Evolutionary conservation across 148 eudicot genomes (phyloP).

Genomic region (Amaranthus palmeri): DNA sequence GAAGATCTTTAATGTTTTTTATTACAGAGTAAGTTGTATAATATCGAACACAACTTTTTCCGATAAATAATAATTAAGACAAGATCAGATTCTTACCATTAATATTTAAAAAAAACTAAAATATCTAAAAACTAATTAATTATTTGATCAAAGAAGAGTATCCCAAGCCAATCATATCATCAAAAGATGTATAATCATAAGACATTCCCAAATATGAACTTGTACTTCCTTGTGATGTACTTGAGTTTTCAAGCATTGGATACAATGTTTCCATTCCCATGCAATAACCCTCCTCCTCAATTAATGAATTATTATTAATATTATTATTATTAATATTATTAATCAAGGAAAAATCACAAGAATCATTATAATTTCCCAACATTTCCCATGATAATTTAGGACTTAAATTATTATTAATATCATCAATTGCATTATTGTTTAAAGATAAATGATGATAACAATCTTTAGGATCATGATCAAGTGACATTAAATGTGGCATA

Average conservation of each 20-base stretch:
- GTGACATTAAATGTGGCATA: slow-evolving; percentile 13
- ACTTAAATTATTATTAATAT: slow-evolving; percentile 8
- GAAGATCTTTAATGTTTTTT: background rate
- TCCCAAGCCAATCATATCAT: slow-evolving; percentile 45
- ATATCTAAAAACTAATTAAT: slow-evolving; percentile 17
- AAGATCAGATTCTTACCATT: background rate
- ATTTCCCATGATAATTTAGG: slow-evolving; percentile 37
- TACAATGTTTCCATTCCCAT: slow-evolving; percentile 22
- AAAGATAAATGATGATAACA: slow-evolving; percentile 6
- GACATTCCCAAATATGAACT: slow-evolving; percentile 16
- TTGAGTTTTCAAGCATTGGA: slow-evolving; percentile 27
- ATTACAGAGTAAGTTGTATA: background rate
- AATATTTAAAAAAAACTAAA: background rate
- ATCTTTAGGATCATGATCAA: slow-evolving; percentile 8
- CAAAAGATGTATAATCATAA: slow-evolving; percentile 25
- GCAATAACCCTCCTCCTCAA: slow-evolving; percentile 20
- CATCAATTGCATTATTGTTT: background rate
- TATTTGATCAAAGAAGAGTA: slow-evolving; percentile 31
- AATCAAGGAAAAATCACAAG: slow-evolving; percentile 7
- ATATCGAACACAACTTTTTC: background rate
- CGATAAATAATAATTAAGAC: background rate
- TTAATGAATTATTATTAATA: background rate
- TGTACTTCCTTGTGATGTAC: slow-evolving; percentile 7
- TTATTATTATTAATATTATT: background rate
- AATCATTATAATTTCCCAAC: slow-evolving; percentile 7